Percentiles rank a stretch among this genome's conserved stretches.
phyloP scores from a whole-genome alignment of 306 rosid species.

The Abrus precatorius region DNA sequence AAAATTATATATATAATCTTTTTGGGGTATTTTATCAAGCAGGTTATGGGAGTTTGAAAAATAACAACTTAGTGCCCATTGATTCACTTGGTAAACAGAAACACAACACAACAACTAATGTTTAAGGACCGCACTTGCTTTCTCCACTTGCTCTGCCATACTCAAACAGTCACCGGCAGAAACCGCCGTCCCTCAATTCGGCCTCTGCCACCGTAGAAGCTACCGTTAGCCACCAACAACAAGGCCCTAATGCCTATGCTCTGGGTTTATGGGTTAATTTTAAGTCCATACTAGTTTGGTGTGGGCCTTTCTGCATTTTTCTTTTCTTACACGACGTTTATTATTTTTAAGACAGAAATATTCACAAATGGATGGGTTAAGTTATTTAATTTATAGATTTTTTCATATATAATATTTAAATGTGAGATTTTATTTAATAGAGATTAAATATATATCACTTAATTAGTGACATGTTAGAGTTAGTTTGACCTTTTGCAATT shows the following conservation, averaged over 20 bases:
- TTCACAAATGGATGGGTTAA: no score
- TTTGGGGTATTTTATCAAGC: constrained; percentile 25
- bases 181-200: not conserved
- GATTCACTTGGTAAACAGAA: not conserved
- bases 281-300: not conserved
- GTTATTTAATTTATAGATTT: no score
- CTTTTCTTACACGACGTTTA: no score
- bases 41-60: not conserved
- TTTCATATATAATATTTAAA: no score
- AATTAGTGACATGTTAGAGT: no score
- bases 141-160: not conserved
- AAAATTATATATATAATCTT: not conserved
- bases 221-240: not conserved
- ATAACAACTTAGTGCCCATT: not conserved
- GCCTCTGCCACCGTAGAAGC: not conserved
- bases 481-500: no score
- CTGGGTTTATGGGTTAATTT: not conserved
- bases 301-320: not conserved
- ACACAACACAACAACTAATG: not conserved
- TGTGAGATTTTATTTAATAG: no score
- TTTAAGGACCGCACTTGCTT: not conserved
- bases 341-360: no score
- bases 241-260: not conserved
- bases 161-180: no score
- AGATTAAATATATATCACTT: no score